Base-by-base conservation (phyloP, 805 yeast genomes). In the Helenozyma baotianmanensis region DNA sequence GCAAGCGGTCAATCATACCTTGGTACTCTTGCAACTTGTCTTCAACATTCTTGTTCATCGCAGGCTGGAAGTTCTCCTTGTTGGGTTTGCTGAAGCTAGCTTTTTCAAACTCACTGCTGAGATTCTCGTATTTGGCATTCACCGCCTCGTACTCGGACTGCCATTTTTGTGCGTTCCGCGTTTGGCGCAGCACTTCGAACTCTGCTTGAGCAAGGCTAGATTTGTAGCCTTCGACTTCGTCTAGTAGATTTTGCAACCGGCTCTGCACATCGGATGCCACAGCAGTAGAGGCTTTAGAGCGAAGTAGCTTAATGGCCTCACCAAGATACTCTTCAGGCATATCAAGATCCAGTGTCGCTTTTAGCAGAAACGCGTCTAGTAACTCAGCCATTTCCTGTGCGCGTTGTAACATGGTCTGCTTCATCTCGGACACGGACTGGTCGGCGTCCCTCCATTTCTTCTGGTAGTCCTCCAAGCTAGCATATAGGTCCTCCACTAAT, bases 401-500 rank as follows among this genome's bases (percentile, higher is more conserved):
- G 21, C 34, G 32, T 8, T 26, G 17, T 3, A 25, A 13, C 13
- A 42, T 34, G 4, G 33, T 23, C 8, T 33, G 33, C 10, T 33
- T 33, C 14, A 42, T 21, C 3, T 22, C 21, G 4, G 32, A 22
- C 1, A 38, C 40, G 15, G 36, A 31, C 16, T 33, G 27, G 13
- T 46, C 48, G 9, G 47, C 59, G 6, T 47, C 54, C 11, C 53
- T 44, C 29, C 66, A 43, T 29, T 56, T 58, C 13, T 39, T 36
- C 38, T 66, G 62, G 34, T 59, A 62, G 2, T 43, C 45, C 34
- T 63, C 69, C 17, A 66, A 46, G 34, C 52, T 64, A 6, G 47
- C 44, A 38, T 60, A 62, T 30, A 66, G 47, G 30, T 66, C 71
- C 31, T 64, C 61, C 31, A 65, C 62, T 15, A 66, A 48, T 23